These are phyloP conservation scores for Vitis labrusca DNA, from an alignment of 164 flowering plant genomes.

Conservation along the genomic window DNA sequence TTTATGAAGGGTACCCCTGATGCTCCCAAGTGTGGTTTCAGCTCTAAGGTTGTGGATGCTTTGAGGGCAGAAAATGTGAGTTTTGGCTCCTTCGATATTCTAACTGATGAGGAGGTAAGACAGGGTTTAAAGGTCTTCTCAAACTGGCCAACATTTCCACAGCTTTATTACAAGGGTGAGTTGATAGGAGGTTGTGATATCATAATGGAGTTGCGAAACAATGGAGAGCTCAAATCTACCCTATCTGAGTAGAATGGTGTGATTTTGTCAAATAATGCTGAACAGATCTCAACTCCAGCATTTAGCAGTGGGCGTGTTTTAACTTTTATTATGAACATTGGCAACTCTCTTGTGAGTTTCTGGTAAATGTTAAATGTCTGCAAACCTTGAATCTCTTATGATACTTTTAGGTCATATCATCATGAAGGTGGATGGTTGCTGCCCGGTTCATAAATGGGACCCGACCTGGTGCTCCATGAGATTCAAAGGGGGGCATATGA, in stretches of 20 bases:
- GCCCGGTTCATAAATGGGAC: not conserved
- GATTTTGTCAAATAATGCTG: not conserved
- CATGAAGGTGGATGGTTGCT: not conserved
- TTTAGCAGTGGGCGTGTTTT: not conserved
- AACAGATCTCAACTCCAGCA: not conserved
- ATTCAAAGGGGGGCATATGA: not conserved
- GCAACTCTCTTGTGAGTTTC: not conserved
- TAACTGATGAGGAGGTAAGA: conserved; percentile 80
- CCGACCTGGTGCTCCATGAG: too few relatives aligned
- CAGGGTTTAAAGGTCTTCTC: conserved; percentile 81
- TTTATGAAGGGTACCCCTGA: conserved; percentile 98
- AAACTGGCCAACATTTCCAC: conserved; percentile 97
- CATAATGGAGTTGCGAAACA: conserved; percentile 61
- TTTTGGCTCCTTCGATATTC: conserved; percentile 82
- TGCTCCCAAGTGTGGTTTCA: conserved; percentile 86
- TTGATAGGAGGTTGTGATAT: conserved; percentile 94
- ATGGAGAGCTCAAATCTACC: conserved; percentile 77
- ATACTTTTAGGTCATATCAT: not conserved
- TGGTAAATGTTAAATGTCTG: conserved; percentile 1
- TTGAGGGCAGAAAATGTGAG: conserved; percentile 63
- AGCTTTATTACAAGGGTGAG: conserved; percentile 88
- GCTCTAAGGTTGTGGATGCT: conserved; percentile 86
- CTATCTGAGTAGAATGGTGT: conserved; percentile 51
- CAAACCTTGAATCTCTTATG: not conserved
- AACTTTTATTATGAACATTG: not conserved